A percentile compares a stretch with the other conserved stretches of the same genome.
Conservation (phyloP, 441 rosid genomes). For the Euphorbia schlechtendalii region DNA sequence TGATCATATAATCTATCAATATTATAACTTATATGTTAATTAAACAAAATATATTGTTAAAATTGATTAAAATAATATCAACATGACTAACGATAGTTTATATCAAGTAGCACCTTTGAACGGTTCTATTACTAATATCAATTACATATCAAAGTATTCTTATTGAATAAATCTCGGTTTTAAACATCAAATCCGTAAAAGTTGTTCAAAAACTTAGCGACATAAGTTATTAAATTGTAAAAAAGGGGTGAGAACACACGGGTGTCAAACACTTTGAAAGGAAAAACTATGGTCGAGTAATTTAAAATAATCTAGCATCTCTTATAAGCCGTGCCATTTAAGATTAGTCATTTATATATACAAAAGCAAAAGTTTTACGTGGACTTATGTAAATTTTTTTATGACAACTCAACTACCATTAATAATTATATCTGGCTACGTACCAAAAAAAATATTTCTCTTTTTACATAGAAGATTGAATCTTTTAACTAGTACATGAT, state of each 20-base stretch:
- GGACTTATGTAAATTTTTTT: not conserved
- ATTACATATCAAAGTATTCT: no score
- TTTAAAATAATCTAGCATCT: slow-evolving; percentile 5
- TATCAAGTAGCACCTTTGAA: not conserved
- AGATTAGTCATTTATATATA: not conserved
- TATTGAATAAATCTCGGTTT: no score
- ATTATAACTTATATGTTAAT: no score
- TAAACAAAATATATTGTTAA: no score
- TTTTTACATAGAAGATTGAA: no score
- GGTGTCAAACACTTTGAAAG: no score
- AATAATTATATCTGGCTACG: not conserved
- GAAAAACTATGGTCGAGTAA: no score
- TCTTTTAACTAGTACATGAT: not conserved
- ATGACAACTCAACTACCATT: slow-evolving; percentile 16
- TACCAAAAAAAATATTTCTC: not conserved
- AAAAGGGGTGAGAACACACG: no score
- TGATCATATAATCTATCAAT: slow-evolving; percentile 6
- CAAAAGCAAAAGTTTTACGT: not conserved
- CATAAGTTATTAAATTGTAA: no score
- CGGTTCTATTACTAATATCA: no score
- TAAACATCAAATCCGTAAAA: no score
- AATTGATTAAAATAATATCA: slow-evolving; percentile 11
- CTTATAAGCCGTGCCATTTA: slow-evolving; percentile 2
- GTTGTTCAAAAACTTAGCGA: no score
- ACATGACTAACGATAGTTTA: not conserved